phyloP scores from a whole-genome alignment of 208 protist species.

The Crithidia fasciculata region DNA sequence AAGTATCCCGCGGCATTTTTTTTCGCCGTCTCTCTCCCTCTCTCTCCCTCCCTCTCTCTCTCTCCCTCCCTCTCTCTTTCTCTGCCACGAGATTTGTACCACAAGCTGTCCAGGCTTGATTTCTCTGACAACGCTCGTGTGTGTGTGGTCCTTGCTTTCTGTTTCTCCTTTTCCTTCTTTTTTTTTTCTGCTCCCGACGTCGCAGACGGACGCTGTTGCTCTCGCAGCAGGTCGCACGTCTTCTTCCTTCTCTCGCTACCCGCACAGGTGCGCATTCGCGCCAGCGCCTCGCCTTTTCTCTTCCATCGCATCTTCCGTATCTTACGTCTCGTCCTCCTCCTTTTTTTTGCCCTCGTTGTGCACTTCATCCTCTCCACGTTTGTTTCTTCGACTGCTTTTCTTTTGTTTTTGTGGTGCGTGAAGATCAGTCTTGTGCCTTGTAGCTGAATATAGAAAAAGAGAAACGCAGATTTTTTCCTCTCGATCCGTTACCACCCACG shows the following conservation, averaged over 20 bases:
- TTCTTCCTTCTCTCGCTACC: not conserved
- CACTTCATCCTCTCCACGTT: conserved; percentile 3
- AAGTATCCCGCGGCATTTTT: not conserved
- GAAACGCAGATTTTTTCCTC: conserved; percentile 4
- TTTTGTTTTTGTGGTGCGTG: conserved; percentile 8
- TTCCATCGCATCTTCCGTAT: no score
- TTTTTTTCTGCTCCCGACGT: no score
- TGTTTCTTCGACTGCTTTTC: not conserved
- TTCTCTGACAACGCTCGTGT: conserved; percentile 3
- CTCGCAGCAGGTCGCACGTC: not conserved
- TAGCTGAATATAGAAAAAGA: conserved; percentile 6
- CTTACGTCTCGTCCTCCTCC: not conserved
- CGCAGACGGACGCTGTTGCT: no score
- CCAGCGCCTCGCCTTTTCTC: no score
- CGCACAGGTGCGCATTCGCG: no score
- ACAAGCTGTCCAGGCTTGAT: no score
- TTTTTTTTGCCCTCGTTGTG: conserved; percentile 20
- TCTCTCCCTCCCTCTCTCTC: not conserved
- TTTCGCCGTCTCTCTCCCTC: conserved; percentile 4
- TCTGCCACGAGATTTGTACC: not conserved
- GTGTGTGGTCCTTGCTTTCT: not conserved
- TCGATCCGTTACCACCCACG: not conserved
- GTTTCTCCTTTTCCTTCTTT: not conserved
- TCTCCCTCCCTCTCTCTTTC: conserved; percentile 2
- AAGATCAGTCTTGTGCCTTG: no score